A percentile compares a stretch with the other conserved stretches of the same genome.
phyloP scores from a whole-genome alignment of 371 early-diverging fungal species.

The Haplosporangium sp. region DNA sequence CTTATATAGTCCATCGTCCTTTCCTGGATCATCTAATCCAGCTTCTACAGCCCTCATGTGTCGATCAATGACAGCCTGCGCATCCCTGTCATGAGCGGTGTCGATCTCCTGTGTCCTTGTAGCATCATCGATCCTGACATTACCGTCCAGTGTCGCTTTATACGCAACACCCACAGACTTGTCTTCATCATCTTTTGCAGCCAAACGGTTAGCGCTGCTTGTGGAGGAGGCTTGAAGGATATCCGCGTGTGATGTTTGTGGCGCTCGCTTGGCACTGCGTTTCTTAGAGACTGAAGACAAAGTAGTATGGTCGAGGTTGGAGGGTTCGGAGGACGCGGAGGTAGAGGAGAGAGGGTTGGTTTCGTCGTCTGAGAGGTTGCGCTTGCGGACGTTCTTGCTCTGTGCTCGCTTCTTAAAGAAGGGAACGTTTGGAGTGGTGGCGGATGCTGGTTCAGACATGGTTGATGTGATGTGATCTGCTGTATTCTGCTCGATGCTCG shows the following conservation, averaged over 20 bases:
- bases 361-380: constrained; percentile 60
- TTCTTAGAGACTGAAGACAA: constrained; percentile 52
- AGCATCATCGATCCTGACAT: constrained; percentile 62
- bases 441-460: constrained; percentile 31
- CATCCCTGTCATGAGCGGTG: constrained; percentile 39
- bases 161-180: constrained; percentile 63
- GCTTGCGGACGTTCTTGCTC: constrained; percentile 67
- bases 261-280: constrained; percentile 59
- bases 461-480: neutral
- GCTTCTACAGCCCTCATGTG: constrained; percentile 43
- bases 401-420: constrained; percentile 70
- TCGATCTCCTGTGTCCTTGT: constrained; percentile 58
- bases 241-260: constrained; percentile 58
- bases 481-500: too few species aligned
- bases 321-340: constrained; percentile 3
- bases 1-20: constrained; percentile 65
- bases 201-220: constrained; percentile 49
- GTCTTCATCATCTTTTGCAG: constrained; percentile 58
- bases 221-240: constrained; percentile 52
- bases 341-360: constrained; percentile 22
- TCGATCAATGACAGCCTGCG: constrained; percentile 54
- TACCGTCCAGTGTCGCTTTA: constrained; percentile 61
- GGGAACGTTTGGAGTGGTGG: constrained; percentile 54
- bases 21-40: constrained; percentile 45
- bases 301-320: constrained; percentile 12